Evolutionary conservation across 352 stramenopile species (phyloP).

Genomic region (Pythium angustatum): DNA sequence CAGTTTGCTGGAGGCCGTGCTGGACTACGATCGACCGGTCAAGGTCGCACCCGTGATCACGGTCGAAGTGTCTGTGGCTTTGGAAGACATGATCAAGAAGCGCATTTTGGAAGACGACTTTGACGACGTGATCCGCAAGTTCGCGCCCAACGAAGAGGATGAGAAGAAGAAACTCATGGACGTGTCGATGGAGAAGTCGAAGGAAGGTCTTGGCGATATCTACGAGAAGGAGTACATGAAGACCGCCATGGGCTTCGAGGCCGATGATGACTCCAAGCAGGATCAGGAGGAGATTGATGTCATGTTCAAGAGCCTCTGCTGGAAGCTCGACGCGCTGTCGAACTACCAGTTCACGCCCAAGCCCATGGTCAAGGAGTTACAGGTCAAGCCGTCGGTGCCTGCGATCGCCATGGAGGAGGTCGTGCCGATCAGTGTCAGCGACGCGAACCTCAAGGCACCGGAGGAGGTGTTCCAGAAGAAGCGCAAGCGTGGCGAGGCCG

Average conservation of each 20-base stretch:
- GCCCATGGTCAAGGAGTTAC: constrained; percentile 90
- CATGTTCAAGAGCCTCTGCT: constrained; percentile 94
- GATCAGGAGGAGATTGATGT: constrained; percentile 94
- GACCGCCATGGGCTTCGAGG: constrained; percentile 92
- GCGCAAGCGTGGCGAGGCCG: constrained; percentile 79
- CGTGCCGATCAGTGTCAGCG: constrained; percentile 80
- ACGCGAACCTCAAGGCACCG: constrained; percentile 80
- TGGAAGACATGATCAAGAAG: constrained; percentile 95
- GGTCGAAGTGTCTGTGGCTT: constrained; percentile 87
- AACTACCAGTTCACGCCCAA: constrained; percentile 97
- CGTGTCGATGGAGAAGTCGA: constrained; percentile 92
- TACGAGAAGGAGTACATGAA: constrained; percentile 97
- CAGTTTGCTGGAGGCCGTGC: constrained; percentile 91
- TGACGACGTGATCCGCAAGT: constrained; percentile 93
- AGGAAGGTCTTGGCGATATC: constrained; percentile 91
- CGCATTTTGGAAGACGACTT: constrained; percentile 94
- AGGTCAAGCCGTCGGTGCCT: constrained; percentile 77
- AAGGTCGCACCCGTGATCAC: constrained; percentile 93
- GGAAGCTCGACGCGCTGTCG: constrained; percentile 93
- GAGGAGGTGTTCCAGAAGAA: constrained; percentile 89
- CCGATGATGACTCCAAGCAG: constrained; percentile 90
- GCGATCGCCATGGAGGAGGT: constrained; percentile 87
- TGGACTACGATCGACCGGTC: constrained; percentile 92
- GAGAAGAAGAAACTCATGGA: constrained; percentile 90
- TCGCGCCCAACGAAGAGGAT: constrained; percentile 71